Conservation (phyloP, 2,329 filamentous ascomycete species). For the Fusarium sp. region DNA sequence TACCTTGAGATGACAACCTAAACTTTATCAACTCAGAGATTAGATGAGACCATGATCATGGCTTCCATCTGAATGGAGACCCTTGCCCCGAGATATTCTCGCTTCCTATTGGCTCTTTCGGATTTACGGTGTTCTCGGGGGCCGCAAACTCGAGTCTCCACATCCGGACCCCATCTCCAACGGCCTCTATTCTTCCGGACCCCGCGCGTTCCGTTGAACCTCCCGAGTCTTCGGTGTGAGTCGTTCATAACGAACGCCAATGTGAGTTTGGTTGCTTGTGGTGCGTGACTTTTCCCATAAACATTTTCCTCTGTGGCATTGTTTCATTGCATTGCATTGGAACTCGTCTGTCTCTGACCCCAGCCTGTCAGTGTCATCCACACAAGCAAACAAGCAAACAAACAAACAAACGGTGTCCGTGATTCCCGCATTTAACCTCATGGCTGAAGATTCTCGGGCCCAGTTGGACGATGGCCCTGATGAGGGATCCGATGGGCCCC, state of each 20-base stretch:
- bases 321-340: neutral
- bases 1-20: neutral
- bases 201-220: slow-evolving; percentile 34
- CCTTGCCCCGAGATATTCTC: neutral
- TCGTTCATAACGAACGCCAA: slow-evolving; percentile 12
- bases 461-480: slow-evolving; percentile 32
- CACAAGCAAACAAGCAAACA: neutral
- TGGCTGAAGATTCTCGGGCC: slow-evolving; percentile 29
- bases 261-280: slow-evolving; percentile 9
- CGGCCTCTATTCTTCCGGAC: slow-evolving; percentile 13
- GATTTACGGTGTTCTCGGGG: slow-evolving; percentile 25
- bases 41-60: slow-evolving; percentile 10
- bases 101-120: slow-evolving; percentile 31
- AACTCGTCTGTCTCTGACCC: slow-evolving; percentile 6
- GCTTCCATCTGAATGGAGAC: neutral
- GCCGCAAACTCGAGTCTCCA: slow-evolving; percentile 8
- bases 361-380: neutral
- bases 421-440: slow-evolving; percentile 6
- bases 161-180: neutral
- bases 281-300: neutral
- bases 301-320: slow-evolving; percentile 13
- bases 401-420: slow-evolving; percentile 1
- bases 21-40: neutral
- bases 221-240: neutral
- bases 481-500: slow-evolving; percentile 37